These are phyloP conservation scores for Colletotrichum orbiculare DNA, from an alignment of 2,329 filamentous ascomycete genomes.

Conservation along the genomic window DNA sequence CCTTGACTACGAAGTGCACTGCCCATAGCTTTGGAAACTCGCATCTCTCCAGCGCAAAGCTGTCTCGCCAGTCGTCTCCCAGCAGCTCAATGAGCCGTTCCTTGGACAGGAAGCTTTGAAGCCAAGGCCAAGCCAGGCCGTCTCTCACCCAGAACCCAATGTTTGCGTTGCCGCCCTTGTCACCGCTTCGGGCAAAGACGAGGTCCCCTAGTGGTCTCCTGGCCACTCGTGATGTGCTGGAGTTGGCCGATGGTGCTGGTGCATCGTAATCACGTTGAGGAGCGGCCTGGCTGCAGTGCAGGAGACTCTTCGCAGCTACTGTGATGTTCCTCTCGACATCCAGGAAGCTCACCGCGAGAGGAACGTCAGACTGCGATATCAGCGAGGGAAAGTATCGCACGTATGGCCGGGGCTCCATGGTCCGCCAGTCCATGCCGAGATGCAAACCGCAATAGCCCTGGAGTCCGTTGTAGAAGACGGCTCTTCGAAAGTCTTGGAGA, in stretches of 20 bases:
- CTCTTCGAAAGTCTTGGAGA: conserved; percentile 38
- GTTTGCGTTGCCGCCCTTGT: conserved; percentile 49
- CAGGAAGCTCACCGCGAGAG: conserved; percentile 40
- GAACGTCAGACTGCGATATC: conserved; percentile 18
- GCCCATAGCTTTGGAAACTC: conserved; percentile 55
- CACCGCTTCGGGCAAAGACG: conserved; percentile 46
- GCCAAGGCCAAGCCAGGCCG: conserved; percentile 52
- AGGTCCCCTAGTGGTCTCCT: conserved; percentile 44
- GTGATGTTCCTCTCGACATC: conserved; percentile 25
- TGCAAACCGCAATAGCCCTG: conserved; percentile 48
- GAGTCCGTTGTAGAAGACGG: conserved; percentile 45
- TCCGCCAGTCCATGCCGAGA: conserved; percentile 49
- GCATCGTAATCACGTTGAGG: conserved; percentile 15
- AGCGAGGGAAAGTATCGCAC: conserved; percentile 48
- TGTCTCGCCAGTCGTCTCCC: conserved; percentile 54
- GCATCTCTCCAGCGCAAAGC: conserved; percentile 54
- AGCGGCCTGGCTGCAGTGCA: not conserved
- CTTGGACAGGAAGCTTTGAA: conserved; percentile 51
- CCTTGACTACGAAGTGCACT: conserved; percentile 59
- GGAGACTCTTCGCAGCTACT: not conserved
- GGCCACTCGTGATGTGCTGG: conserved; percentile 18
- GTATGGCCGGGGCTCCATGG: conserved; percentile 46
- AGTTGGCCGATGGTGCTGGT: not conserved
- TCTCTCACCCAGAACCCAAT: conserved; percentile 51
- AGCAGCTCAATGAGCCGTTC: conserved; percentile 51